Percentiles rank a stretch among this genome's conserved stretches.
Evolutionary conservation across 805 yeast genomes (phyloP).

Genomic region (Wickerhamiella lipophila): DNA sequence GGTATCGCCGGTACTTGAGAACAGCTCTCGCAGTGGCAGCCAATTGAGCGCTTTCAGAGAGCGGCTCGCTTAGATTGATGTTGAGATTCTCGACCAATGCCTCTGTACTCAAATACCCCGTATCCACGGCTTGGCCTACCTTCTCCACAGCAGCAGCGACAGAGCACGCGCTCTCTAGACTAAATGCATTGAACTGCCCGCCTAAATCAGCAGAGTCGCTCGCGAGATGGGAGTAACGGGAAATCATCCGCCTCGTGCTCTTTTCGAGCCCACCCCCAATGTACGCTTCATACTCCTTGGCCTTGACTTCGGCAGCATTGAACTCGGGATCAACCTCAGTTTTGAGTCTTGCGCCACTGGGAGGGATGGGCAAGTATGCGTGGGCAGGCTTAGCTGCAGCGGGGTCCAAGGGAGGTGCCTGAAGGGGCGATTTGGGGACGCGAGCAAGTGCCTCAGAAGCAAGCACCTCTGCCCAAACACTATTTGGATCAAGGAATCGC

Average conservation of each 20-base stretch:
- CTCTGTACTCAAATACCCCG: constrained; percentile 39
- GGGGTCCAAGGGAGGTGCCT: constrained; percentile 53
- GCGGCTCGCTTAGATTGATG: constrained; percentile 51
- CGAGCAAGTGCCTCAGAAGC: constrained; percentile 41
- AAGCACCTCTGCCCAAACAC: constrained; percentile 69
- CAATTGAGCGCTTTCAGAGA: constrained; percentile 59
- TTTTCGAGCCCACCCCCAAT: constrained; percentile 41
- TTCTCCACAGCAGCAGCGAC: constrained; percentile 54
- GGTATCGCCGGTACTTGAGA: constrained; percentile 46
- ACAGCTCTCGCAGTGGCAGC: constrained; percentile 46
- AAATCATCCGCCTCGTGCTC: constrained; percentile 42
- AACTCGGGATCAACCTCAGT: constrained; percentile 30
- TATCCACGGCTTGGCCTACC: constrained; percentile 77
- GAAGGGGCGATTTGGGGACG: constrained; percentile 40
- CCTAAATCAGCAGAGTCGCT: constrained; percentile 67
- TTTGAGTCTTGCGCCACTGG: constrained; percentile 30
- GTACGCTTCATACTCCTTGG: constrained; percentile 36
- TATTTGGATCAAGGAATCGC: constrained; percentile 73
- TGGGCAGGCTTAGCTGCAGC: constrained; percentile 46
- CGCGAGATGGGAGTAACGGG: constrained; percentile 45
- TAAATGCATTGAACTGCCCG: constrained; percentile 48
- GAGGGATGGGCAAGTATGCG: constrained; percentile 49
- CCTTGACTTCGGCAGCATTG: constrained; percentile 32
- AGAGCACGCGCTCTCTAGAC: constrained; percentile 35
- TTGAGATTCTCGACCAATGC: constrained; percentile 41